These are phyloP conservation scores for Sugiyamaella pinicola DNA, from an alignment of 1,139 yeast genomes.

Conservation along the genomic window DNA sequence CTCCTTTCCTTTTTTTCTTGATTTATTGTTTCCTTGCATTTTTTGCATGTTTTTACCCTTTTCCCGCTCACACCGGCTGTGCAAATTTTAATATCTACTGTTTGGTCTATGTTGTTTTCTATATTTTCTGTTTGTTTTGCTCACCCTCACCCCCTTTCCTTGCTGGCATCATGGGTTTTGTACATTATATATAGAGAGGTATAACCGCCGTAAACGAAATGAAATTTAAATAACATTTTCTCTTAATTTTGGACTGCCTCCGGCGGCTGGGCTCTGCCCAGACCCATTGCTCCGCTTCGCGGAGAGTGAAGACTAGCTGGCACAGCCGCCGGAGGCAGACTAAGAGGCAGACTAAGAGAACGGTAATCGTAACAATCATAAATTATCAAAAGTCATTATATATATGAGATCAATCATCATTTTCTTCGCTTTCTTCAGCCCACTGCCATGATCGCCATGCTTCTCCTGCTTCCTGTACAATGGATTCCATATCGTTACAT, in stretches of 20 bases:
- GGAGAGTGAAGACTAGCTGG: too few species aligned
- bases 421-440: conserved; percentile 39
- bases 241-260: not conserved
- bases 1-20: not conserved
- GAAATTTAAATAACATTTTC: conserved; percentile 6
- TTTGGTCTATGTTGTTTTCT: conserved; percentile 2
- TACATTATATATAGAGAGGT: conserved; percentile 17
- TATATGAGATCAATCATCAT: conserved; percentile 1
- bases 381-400: conserved; percentile 13
- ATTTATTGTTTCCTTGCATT: not conserved
- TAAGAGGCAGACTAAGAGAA: too few species aligned
- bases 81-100: conserved; percentile 8
- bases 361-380: conserved; percentile 10
- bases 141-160: conserved; percentile 1
- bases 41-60: conserved; percentile 14
- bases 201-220: conserved; percentile 11
- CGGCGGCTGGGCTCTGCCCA: too few species aligned
- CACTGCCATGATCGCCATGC: conserved; percentile 87
- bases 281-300: too few species aligned
- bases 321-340: too few species aligned
- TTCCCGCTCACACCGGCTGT: conserved; percentile 1
- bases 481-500: conserved; percentile 61
- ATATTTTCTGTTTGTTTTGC: not conserved
- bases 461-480: conserved; percentile 80
- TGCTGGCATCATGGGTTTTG: conserved; percentile 11